These are phyloP conservation scores for Cystobasidium ongulense DNA, from an alignment of 768 basidiomycete genomes.

Conservation along the genomic window DNA sequence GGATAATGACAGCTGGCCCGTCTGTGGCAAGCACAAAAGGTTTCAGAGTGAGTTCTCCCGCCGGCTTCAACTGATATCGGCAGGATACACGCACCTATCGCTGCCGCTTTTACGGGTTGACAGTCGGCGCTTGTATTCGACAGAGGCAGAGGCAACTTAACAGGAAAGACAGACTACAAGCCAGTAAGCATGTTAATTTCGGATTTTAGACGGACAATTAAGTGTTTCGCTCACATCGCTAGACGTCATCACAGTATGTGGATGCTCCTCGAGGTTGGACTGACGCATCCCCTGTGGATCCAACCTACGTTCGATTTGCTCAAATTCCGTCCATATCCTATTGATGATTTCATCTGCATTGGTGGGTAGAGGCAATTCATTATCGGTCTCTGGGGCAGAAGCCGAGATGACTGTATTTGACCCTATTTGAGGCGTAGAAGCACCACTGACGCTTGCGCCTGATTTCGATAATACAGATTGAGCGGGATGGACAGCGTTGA, in stretches of 20 bases:
- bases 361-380: conserved; percentile 52
- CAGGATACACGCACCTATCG: neutral
- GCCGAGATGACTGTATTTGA: neutral
- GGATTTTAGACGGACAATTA: conserved; percentile 43
- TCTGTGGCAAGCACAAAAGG: conserved; percentile 49
- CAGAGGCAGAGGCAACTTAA: conserved; percentile 2
- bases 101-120: neutral
- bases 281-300: neutral
- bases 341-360: conserved; percentile 82
- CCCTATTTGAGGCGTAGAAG: neutral
- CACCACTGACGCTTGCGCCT: neutral
- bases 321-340: conserved; percentile 74
- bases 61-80: neutral
- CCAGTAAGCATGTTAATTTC: too few relatives aligned
- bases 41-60: neutral
- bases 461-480: neutral
- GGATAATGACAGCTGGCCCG: conserved; percentile 77
- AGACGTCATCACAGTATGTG: conserved; percentile 55
- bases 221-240: conserved; percentile 49
- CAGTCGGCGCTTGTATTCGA: neutral
- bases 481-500: neutral
- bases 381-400: conserved; percentile 24
- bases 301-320: conserved; percentile 35
- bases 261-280: neutral
- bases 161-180: conserved; percentile 9